These are phyloP conservation scores for Trichophyton schoenleinii DNA, from an alignment of 2,329 filamentous ascomycete species.

Conservation along the genomic window DNA sequence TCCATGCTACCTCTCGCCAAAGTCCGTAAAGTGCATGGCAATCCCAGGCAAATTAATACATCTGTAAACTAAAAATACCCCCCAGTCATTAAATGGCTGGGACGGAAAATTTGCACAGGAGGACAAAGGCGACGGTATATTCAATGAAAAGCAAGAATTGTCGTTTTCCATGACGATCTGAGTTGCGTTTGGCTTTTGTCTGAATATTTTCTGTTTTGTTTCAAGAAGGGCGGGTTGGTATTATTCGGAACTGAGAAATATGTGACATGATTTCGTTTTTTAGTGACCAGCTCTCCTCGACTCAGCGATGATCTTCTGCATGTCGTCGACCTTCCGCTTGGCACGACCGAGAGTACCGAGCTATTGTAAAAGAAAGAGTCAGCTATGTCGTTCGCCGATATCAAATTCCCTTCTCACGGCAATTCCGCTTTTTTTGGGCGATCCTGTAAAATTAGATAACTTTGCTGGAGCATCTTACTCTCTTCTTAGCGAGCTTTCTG, in stretches of 20 bases:
- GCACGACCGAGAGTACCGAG: conserved; percentile 97
- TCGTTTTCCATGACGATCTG: neutral
- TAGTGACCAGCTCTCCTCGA: conserved; percentile 66
- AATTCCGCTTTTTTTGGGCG: neutral
- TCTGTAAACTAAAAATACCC: neutral
- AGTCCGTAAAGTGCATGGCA: neutral
- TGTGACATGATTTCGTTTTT: conserved; percentile 19
- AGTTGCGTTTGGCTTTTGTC: neutral
- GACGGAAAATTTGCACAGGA: neutral
- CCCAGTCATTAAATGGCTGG: neutral
- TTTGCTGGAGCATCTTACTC: conserved; percentile 47
- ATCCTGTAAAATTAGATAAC: neutral
- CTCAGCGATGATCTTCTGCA: conserved; percentile 95
- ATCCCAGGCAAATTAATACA: neutral
- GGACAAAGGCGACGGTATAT: neutral
- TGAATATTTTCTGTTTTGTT: neutral
- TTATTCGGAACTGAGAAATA: conserved; percentile 2
- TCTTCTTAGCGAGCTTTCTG: conserved; percentile 98
- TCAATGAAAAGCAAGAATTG: neutral
- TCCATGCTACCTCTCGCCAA: neutral
- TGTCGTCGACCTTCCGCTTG: conserved; percentile 99
- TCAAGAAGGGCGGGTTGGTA: neutral
- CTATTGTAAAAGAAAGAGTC: conserved; percentile 31
- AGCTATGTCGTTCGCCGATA: neutral
- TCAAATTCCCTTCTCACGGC: neutral